Evolutionary conservation across 2,329 filamentous ascomycete species (phyloP).

Genomic region (Xylariaceae sp.): DNA sequence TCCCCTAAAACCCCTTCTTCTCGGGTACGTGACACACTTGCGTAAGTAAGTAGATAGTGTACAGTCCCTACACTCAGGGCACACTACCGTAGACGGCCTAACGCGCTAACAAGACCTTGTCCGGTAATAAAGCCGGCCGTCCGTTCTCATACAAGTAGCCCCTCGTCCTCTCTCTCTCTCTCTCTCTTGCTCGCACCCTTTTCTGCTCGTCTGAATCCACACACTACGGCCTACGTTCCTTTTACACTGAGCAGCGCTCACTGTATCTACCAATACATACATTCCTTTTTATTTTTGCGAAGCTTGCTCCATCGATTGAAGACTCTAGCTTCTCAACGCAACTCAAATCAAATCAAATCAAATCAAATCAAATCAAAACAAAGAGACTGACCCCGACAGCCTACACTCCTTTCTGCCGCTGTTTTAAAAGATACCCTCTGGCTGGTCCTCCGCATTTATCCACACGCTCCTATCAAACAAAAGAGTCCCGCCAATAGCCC

Average conservation of each 20-base stretch:
- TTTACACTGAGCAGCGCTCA: constrained; percentile 33
- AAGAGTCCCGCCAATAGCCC: constrained; percentile 13
- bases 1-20: no score
- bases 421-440: constrained; percentile 22
- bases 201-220: constrained; percentile 4
- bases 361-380: constrained; percentile 6
- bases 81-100: not conserved
- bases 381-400: constrained; percentile 5
- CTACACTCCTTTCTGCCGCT: constrained; percentile 14
- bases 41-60: no score
- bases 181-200: constrained; percentile 13
- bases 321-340: not conserved
- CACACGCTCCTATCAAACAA: not conserved
- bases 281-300: constrained; percentile 24
- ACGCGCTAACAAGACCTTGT: not conserved
- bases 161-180: not conserved
- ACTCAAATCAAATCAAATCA: not conserved
- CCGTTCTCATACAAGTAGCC: not conserved
- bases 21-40: no score
- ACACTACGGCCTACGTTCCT: constrained; percentile 23
- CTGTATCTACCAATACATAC: constrained; percentile 22
- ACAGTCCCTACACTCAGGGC: no score
- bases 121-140: not conserved
- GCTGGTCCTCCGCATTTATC: constrained; percentile 24
- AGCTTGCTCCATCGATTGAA: no score